phyloP scores from a whole-genome alignment of 2,329 filamentous ascomycete genomes.

The Lasiodiplodia gonubiensis region DNA sequence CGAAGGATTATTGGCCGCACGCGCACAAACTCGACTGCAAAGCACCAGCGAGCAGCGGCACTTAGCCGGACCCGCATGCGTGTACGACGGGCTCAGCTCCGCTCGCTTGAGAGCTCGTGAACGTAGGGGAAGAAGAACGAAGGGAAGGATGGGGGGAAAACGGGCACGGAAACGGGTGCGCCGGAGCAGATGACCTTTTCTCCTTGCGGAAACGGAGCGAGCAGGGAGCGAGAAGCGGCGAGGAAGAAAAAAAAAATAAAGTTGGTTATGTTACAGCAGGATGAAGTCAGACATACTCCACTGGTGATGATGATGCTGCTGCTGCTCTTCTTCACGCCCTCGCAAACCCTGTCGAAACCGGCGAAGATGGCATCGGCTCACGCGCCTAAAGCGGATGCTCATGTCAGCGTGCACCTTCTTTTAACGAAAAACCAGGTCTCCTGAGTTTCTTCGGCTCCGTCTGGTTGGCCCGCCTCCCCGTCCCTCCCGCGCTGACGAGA shows the following conservation, averaged over 20 bases:
- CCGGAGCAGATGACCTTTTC: slow-evolving; percentile 14
- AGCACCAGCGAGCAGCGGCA: neutral
- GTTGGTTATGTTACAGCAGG: neutral
- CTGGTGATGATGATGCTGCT: neutral
- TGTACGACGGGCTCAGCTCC: neutral
- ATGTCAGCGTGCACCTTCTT: slow-evolving; percentile 15
- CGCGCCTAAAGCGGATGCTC: slow-evolving; percentile 18
- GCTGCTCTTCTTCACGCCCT: neutral
- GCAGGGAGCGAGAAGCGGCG: slow-evolving; percentile 2
- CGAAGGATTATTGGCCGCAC: slow-evolving; percentile 18
- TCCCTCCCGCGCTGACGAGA: slow-evolving; percentile 14
- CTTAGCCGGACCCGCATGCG: slow-evolving; percentile 2
- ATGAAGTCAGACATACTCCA: neutral
- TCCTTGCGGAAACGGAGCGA: neutral
- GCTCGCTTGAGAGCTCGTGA: neutral
- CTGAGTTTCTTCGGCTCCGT: neutral
- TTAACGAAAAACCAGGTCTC: neutral
- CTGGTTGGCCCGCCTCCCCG: neutral
- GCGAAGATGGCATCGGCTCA: slow-evolving; percentile 9
- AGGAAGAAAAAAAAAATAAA: neutral
- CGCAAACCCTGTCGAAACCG: neutral
- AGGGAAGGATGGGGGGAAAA: neutral
- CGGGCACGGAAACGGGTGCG: neutral
- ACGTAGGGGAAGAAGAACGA: neutral
- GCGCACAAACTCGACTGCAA: neutral